Percentiles rank a stretch among this genome's conserved stretches.
phyloP scores from a whole-genome alignment of 306 rosid species.

The Sindora glabra region DNA sequence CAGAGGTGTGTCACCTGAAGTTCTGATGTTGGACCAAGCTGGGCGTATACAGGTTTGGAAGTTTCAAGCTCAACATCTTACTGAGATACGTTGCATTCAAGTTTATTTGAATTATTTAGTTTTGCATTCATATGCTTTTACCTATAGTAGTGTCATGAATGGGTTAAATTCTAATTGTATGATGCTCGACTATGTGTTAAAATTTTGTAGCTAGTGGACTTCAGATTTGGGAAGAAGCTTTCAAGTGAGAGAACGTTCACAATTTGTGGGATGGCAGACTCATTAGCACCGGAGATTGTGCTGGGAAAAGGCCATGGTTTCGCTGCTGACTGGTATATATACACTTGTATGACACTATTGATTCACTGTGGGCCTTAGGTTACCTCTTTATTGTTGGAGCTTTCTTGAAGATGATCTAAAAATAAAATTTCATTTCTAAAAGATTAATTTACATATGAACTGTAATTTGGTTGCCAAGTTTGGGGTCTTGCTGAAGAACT shows the following conservation, averaged over 20 bases:
- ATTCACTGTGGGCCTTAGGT: constrained; percentile 1
- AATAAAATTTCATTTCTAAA: neutral
- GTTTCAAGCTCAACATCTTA: neutral
- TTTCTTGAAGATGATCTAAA: neutral
- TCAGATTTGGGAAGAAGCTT: constrained; percentile 73
- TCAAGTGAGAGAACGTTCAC: constrained; percentile 78
- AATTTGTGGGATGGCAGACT: constrained; percentile 81
- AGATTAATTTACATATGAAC: neutral
- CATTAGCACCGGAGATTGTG: constrained; percentile 85
- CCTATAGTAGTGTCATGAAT: neutral
- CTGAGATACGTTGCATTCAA: constrained; percentile 4
- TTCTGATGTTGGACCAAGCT: constrained; percentile 71
- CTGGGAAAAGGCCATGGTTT: constrained; percentile 95
- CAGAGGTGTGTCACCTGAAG: constrained; percentile 90
- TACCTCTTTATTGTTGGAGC: neutral
- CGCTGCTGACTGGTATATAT: constrained; percentile 82
- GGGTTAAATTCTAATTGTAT: neutral
- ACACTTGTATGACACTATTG: constrained; percentile 12
- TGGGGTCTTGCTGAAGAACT: too few species aligned
- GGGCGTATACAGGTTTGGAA: constrained; percentile 70
- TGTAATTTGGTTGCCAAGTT: too few species aligned
- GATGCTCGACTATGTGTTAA: constrained; percentile 1
- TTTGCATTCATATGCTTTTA: neutral
- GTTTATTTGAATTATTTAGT: constrained; percentile 12
- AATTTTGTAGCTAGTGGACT: constrained; percentile 73